Conservation (phyloP, 371 early-diverging fungal species). For the Conidiobolus incongruus region DNA sequence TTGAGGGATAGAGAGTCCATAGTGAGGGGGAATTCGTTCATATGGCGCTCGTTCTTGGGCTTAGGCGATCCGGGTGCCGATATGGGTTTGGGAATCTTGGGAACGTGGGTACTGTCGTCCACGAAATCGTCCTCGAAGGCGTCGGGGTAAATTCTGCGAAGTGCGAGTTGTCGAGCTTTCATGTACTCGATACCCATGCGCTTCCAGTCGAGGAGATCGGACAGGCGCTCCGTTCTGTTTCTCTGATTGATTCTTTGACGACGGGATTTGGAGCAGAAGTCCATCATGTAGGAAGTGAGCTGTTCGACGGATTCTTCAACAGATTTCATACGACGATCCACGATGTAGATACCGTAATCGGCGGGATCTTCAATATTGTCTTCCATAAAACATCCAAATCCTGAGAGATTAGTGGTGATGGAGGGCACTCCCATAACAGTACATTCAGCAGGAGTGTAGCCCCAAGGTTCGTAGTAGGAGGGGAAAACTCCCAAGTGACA, state of each 20-base stretch:
- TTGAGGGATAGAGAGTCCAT: slow-evolving; percentile 1
- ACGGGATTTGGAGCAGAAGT: slow-evolving; percentile 78
- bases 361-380: slow-evolving; percentile 80
- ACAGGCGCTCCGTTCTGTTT: slow-evolving; percentile 86
- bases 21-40: slow-evolving; percentile 7
- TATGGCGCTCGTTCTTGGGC: slow-evolving; percentile 3
- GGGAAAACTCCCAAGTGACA: slow-evolving; percentile 93
- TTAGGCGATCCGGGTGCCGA: slow-evolving; percentile 58
- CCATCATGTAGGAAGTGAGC: slow-evolving; percentile 66
- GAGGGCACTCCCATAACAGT: slow-evolving; percentile 95
- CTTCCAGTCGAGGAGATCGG: slow-evolving; percentile 95
- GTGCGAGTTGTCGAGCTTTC: slow-evolving; percentile 84
- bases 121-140: slow-evolving; percentile 22
- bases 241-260: slow-evolving; percentile 94
- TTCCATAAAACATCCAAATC: slow-evolving; percentile 94
- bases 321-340: slow-evolving; percentile 79
- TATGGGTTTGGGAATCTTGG: slow-evolving; percentile 52
- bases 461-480: slow-evolving; percentile 92
- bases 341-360: slow-evolving; percentile 93
- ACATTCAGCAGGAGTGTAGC: slow-evolving; percentile 91
- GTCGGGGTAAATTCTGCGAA: slow-evolving; percentile 73
- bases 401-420: slow-evolving; percentile 90
- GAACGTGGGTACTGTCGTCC: slow-evolving; percentile 11
- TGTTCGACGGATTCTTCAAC: slow-evolving; percentile 84
- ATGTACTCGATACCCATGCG: slow-evolving; percentile 92